phyloP scores from a whole-genome alignment of 306 rosid species.

The Corylus americana region DNA sequence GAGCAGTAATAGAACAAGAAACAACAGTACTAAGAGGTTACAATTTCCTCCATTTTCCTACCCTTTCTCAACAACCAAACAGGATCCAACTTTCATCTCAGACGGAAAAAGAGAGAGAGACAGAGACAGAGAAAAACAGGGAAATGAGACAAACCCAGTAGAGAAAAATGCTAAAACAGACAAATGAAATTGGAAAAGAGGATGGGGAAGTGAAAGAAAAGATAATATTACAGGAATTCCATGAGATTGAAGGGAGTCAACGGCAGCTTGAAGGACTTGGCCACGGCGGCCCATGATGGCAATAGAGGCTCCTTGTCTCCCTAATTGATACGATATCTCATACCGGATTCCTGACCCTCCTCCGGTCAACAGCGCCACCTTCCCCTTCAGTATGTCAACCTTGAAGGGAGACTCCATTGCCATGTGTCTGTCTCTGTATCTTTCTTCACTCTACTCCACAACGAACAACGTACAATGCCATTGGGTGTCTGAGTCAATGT shows the following conservation, averaged over 20 bases:
- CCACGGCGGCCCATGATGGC: conserved; percentile 88
- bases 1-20: background rate
- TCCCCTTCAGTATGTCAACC: conserved; percentile 57
- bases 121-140: background rate
- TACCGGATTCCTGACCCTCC: conserved; percentile 94
- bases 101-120: background rate
- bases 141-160: background rate
- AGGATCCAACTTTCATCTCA: background rate
- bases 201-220: background rate
- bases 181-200: background rate
- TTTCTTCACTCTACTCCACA: too few relatives aligned
- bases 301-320: conserved; percentile 82
- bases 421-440: background rate
- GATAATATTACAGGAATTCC: conserved; percentile 49
- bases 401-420: conserved; percentile 66
- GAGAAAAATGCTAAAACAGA: background rate
- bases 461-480: too few relatives aligned
- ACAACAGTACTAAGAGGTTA: background rate
- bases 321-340: conserved; percentile 71
- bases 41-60: background rate
- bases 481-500: too few relatives aligned
- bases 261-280: conserved; percentile 68
- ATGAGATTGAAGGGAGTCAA: conserved; percentile 58
- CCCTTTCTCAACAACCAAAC: background rate
- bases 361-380: conserved; percentile 80